Evolutionary conservation across 1,139 yeast species (phyloP), one percentile per base, ranked within the genome.

Genomic region (Taphrina populina): DNA sequence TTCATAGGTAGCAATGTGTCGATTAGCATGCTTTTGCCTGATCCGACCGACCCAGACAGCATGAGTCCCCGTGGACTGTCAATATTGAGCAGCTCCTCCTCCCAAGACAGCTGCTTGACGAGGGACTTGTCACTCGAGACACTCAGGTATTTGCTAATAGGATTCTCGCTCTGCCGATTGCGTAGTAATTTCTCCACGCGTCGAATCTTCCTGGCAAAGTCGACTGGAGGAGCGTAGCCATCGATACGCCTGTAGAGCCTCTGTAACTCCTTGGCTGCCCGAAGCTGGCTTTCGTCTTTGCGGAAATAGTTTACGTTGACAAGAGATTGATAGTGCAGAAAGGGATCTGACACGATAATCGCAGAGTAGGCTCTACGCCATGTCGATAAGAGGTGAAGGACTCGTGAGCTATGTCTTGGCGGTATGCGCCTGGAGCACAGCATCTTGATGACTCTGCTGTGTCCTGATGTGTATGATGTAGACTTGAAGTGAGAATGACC

Each of bases 1-100:
- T 84, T 84, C 1, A 83, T 77, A 21, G 73, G 71, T 88, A 0
- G 84, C 65, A 92, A 90, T 63, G 92, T 75, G 70, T 92, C 97
- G 96, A 92, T 90, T 62, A 92, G 75, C 97, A 92, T 92, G 4
- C 97, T 90, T 68, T 92, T 92, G 10, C 98, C 98, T 70, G 97
- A 88, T 3, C 98, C 98, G 41, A 92, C 98, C 68, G 90, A 97
- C 17, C 98, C 98, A 69, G 86, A 92, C 21, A 92, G 74, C 67
- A 92, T 92, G 19, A 92, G 84, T 1, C 98, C 98, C 63, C 78
- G 74, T 2, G 88, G 95, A 32, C 59, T 73, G 1, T 76, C 71
- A 60, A 80, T 74, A 57, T 77, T 74, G n/a, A 69, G 64, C 41
- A 82, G 66, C 61, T 81, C 85, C 59, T 83, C 88, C 63, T 82